phyloP scores from a whole-genome alignment of 176 grass and related monocot genomes.

The Carex parvula region DNA sequence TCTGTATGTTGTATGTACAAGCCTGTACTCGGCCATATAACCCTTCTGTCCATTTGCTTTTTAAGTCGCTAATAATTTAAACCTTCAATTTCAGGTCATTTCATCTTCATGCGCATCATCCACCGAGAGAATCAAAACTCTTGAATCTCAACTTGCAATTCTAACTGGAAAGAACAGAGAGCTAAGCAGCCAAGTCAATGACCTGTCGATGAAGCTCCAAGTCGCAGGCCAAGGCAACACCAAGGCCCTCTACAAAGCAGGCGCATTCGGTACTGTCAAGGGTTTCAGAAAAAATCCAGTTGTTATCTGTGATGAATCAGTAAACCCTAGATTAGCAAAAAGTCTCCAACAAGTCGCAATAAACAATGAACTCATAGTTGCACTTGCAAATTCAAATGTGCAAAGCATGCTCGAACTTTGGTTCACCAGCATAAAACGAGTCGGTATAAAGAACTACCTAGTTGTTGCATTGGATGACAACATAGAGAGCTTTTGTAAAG shows the following conservation, averaged over 20 bases:
- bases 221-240: slow-evolving; percentile 52
- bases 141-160: slow-evolving; percentile 52
- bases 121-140: slow-evolving; percentile 27
- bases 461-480: slow-evolving; percentile 83
- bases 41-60: background rate
- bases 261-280: slow-evolving; percentile 92
- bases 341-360: slow-evolving; percentile 70
- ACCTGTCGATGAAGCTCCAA: slow-evolving; percentile 68
- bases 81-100: slow-evolving; percentile 32
- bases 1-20: background rate
- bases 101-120: slow-evolving; percentile 57
- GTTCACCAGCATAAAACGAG: slow-evolving; percentile 84
- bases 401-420: slow-evolving; percentile 73
- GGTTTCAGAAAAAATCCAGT: slow-evolving; percentile 81
- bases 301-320: slow-evolving; percentile 63
- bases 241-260: slow-evolving; percentile 42
- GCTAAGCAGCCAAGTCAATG: slow-evolving; percentile 63
- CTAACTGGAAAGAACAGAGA: slow-evolving; percentile 68
- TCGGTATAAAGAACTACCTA: slow-evolving; percentile 88
- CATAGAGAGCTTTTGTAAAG: slow-evolving; percentile 67
- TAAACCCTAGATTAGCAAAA: slow-evolving; percentile 67
- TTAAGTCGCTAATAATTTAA: background rate
- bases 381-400: slow-evolving; percentile 94
- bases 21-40: background rate
- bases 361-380: slow-evolving; percentile 80